Conservation (phyloP, 768 basidiomycete genomes). For the Arthromyces matolae region DNA sequence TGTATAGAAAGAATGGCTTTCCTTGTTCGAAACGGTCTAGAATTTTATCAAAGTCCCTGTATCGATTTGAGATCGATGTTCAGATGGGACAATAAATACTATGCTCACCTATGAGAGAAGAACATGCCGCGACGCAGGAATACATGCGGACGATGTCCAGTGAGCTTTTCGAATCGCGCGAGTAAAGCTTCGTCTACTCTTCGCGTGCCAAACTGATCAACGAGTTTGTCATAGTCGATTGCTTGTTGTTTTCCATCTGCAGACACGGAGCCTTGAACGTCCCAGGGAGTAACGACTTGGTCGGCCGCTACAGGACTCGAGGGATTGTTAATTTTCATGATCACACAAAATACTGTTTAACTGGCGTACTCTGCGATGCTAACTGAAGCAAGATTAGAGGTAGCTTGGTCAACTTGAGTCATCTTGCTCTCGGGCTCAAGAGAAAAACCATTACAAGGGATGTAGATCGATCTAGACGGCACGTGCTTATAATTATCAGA, state of each 20-base stretch:
- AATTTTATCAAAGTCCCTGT: constrained; percentile 89
- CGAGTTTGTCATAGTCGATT: constrained; percentile 95
- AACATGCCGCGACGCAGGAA: constrained; percentile 91
- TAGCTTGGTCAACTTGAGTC: constrained; percentile 5
- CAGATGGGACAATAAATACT: too few species aligned
- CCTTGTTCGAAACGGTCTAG: constrained; percentile 94
- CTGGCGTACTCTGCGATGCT: constrained; percentile 5
- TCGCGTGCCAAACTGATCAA: constrained; percentile 91
- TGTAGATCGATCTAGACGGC: background rate
- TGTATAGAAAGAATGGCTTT: constrained; percentile 97
- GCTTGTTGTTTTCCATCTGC: constrained; percentile 86
- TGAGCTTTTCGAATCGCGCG: constrained; percentile 86
- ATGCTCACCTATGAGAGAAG: constrained; percentile 95
- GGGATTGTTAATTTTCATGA: background rate
- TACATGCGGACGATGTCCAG: constrained; percentile 84
- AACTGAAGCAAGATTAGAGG: constrained; percentile 2
- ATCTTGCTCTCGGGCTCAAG: constrained; percentile 1
- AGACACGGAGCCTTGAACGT: constrained; percentile 88
- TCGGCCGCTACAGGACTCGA: constrained; percentile 26
- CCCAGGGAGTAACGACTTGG: constrained; percentile 96
- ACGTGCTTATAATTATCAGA: constrained; percentile 20
- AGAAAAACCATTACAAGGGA: background rate
- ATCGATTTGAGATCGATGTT: too few species aligned
- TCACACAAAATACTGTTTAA: background rate
- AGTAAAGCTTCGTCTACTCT: constrained; percentile 73